Conservation (phyloP, 805 yeast genomes). For the Sungouiella blattae region DNA sequence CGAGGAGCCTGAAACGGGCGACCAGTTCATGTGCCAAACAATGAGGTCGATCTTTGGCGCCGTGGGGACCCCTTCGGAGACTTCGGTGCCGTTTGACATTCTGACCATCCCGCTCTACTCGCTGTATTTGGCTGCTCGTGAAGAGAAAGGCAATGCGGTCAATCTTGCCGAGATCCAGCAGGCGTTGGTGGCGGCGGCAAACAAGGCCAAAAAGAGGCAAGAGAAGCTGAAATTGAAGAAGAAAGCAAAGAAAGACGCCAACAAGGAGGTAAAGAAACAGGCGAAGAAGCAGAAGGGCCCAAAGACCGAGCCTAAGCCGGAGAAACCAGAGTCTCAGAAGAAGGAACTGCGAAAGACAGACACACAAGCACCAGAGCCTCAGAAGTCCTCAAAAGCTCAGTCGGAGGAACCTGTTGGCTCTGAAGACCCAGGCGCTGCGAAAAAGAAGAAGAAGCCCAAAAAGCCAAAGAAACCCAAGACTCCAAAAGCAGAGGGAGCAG, state of each 20-base stretch:
- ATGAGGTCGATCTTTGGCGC: conserved; percentile 13
- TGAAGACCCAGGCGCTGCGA: too few relatives aligned
- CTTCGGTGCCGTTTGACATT: neutral
- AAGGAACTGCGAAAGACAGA: too few relatives aligned
- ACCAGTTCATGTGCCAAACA: conserved; percentile 18
- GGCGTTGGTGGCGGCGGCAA: neutral
- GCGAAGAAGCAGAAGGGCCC: neutral
- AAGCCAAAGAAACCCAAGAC: neutral
- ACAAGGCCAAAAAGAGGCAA: neutral
- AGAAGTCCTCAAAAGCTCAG: too few relatives aligned
- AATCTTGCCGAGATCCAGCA: neutral
- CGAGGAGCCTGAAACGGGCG: conserved; percentile 22
- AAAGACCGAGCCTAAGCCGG: neutral
- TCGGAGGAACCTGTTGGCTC: too few relatives aligned
- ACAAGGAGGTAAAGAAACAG: neutral
- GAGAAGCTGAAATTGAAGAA: neutral
- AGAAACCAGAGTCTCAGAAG: neutral
- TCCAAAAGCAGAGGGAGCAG: conserved; percentile 2
- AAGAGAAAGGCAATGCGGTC: neutral
- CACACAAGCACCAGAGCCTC: too few relatives aligned
- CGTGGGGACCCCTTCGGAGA: conserved; percentile 1
- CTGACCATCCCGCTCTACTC: neutral
- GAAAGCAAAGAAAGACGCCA: neutral
- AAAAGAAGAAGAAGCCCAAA: too few relatives aligned
- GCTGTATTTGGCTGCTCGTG: neutral